Conservation (phyloP, 2,329 filamentous ascomycete genomes). For the Arthrinium puccinioides region DNA sequence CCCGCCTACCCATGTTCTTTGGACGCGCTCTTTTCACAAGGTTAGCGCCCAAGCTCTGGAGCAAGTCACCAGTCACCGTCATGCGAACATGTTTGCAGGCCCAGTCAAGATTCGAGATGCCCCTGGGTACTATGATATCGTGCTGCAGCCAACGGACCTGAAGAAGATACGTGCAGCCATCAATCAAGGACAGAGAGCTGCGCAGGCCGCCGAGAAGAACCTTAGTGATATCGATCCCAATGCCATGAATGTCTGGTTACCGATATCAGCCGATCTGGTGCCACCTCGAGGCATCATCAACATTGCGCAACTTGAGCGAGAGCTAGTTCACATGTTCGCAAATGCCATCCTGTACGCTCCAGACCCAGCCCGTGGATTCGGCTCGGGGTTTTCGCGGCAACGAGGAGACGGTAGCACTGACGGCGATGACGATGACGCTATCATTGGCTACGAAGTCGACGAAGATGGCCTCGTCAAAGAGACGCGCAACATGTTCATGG, state of each 20-base stretch:
- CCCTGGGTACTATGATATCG: constrained; percentile 67
- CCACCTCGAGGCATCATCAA: constrained; percentile 91
- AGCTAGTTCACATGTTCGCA: constrained; percentile 93
- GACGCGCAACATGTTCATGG: constrained; percentile 81
- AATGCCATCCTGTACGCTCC: constrained; percentile 99
- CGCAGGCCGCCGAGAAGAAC: constrained; percentile 50
- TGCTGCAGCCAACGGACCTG: constrained; percentile 69
- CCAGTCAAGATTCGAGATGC: constrained; percentile 69
- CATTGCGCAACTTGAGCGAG: constrained; percentile 83
- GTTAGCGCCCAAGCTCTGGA: constrained; percentile 68
- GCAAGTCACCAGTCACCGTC: constrained; percentile 68
- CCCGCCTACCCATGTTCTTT: constrained; percentile 62
- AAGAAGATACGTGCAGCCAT: constrained; percentile 72
- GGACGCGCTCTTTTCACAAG: constrained; percentile 68
- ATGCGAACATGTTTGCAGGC: constrained; percentile 73
- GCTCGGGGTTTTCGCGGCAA: constrained; percentile 48
- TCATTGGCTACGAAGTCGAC: constrained; percentile 57
- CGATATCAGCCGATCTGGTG: constrained; percentile 67
- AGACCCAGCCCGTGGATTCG: constrained; percentile 66
- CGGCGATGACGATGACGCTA: constrained; percentile 30
- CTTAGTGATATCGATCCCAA: constrained; percentile 54
- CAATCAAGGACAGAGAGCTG: constrained; percentile 62
- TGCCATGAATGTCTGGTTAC: constrained; percentile 53
- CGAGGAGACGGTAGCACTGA: constrained; percentile 13
- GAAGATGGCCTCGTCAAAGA: constrained; percentile 86